Evolutionary conservation across 2,329 filamentous ascomycete species (phyloP).

Genomic region (Paecilomyces sp.): DNA sequence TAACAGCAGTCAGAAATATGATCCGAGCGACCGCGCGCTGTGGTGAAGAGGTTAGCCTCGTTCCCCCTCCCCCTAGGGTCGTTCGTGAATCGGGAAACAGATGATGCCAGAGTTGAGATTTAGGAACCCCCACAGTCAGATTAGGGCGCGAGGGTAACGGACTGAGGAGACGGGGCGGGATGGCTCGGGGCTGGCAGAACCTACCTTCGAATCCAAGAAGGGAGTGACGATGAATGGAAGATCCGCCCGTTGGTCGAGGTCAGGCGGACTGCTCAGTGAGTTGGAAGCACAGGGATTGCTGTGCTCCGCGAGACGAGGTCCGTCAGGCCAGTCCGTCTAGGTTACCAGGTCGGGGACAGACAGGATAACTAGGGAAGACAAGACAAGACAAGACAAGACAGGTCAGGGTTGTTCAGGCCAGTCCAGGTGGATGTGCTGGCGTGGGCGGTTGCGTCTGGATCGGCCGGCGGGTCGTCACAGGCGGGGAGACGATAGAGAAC

Average conservation of each 20-base stretch:
- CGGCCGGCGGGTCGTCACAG: slow-evolving; percentile 17
- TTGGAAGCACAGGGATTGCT: not conserved
- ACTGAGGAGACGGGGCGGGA: not conserved
- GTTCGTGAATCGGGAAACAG: not conserved
- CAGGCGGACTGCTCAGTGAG: slow-evolving; percentile 1
- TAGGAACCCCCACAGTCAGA: not conserved
- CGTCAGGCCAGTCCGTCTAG: slow-evolving; percentile 11
- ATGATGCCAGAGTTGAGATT: not conserved
- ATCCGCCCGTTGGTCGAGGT: slow-evolving; percentile 10
- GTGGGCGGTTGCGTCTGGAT: slow-evolving; percentile 18
- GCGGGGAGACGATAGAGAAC: slow-evolving; percentile 9
- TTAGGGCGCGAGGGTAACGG: not conserved
- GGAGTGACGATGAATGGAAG: slow-evolving; percentile 22
- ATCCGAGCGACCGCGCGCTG: slow-evolving; percentile 22
- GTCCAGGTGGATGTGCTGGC: slow-evolving; percentile 11
- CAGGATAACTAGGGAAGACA: slow-evolving; percentile 10
- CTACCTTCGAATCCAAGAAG: slow-evolving; percentile 26
- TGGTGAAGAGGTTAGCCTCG: slow-evolving; percentile 10
- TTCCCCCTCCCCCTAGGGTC: not conserved
- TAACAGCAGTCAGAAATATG: slow-evolving; percentile 13
- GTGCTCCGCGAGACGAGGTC: slow-evolving; percentile 1
- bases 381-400: slow-evolving; percentile 2
- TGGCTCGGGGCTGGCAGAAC: slow-evolving; percentile 4
- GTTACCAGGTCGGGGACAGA: slow-evolving; percentile 7
- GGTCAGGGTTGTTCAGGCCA: slow-evolving; percentile 7